phyloP scores from a whole-genome alignment of 441 rosid species.

The Euphorbia schlechtendalii region DNA sequence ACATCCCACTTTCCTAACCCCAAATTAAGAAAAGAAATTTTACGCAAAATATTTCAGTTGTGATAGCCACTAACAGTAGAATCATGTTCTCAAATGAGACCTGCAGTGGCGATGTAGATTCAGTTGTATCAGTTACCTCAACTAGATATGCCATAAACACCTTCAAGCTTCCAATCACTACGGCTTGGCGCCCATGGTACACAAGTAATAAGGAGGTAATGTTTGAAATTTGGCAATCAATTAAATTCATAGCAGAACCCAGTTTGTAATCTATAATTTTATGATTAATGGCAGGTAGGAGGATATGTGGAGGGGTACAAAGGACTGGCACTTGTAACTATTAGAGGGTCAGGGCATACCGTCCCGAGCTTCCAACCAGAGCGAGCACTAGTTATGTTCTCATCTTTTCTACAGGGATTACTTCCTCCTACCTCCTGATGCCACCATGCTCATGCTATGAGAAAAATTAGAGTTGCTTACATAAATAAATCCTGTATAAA shows the following conservation, averaged over 20 bases:
- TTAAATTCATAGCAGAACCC: background rate
- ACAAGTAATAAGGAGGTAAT: constrained; percentile 27
- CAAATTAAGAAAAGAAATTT: background rate
- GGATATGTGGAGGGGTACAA: constrained; percentile 38
- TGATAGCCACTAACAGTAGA: background rate
- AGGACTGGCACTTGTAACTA: constrained; percentile 32
- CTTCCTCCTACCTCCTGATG: constrained; percentile 29
- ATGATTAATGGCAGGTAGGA: constrained; percentile 32
- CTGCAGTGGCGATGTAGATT: constrained; percentile 37
- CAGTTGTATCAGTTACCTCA: constrained; percentile 32
- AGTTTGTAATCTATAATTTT: background rate
- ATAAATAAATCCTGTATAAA: background rate
- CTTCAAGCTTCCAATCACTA: constrained; percentile 21
- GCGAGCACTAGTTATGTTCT: constrained; percentile 37
- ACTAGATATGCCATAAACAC: constrained; percentile 25
- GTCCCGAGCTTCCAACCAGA: constrained; percentile 43
- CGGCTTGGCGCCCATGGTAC: constrained; percentile 35
- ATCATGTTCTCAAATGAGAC: constrained; percentile 2
- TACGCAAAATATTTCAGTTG: background rate
- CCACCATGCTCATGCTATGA: background rate
- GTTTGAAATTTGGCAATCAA: background rate
- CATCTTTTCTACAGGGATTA: constrained; percentile 35
- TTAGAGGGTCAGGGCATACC: constrained; percentile 40
- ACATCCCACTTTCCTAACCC: background rate
- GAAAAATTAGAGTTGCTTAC: background rate